phyloP scores from a whole-genome alignment of 2,329 filamentous ascomycete genomes.

The Coleophoma cylindrospora region DNA sequence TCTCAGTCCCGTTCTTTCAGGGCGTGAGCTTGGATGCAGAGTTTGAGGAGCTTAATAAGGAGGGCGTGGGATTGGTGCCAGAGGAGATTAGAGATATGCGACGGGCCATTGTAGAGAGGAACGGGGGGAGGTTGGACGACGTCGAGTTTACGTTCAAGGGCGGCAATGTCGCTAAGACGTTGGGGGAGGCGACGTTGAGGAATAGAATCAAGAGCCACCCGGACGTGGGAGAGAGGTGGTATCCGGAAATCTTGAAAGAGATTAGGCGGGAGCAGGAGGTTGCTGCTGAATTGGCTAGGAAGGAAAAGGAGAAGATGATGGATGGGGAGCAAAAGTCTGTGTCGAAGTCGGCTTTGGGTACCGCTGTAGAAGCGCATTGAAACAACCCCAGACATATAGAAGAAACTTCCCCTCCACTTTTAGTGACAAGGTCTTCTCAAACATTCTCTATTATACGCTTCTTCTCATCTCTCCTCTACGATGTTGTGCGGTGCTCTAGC shows the following conservation, averaged over 20 bases:
- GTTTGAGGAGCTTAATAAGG: conserved; percentile 58
- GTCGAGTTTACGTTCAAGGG: conserved; percentile 83
- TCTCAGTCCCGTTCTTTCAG: conserved; percentile 84
- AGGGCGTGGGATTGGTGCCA: conserved; percentile 43
- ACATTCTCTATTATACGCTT: too few species aligned
- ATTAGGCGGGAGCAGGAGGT: conserved; percentile 52
- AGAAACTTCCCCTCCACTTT: too few species aligned
- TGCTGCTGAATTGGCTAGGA: conserved; percentile 9
- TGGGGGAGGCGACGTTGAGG: conserved; percentile 79
- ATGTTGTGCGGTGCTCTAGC: too few species aligned
- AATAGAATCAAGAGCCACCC: conserved; percentile 84
- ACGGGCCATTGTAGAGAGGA: conserved; percentile 48
- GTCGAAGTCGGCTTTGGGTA: not conserved
- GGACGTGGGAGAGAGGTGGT: conserved; percentile 81
- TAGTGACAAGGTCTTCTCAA: too few species aligned
- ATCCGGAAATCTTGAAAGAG: conserved; percentile 50
- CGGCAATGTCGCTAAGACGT: conserved; percentile 52
- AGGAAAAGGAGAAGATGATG: conserved; percentile 7
- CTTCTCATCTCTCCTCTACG: too few species aligned
- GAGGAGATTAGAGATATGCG: conserved; percentile 58
- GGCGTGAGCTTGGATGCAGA: conserved; percentile 74
- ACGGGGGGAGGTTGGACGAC: conserved; percentile 59
- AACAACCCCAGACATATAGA: too few species aligned
- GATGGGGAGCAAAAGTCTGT: conserved; percentile 3
- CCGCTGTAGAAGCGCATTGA: conserved; percentile 26